A percentile compares a stretch with the other conserved stretches of the same genome.
Conservation (phyloP, 2,329 filamentous ascomycete genomes). For the Verticillium longisporum region DNA sequence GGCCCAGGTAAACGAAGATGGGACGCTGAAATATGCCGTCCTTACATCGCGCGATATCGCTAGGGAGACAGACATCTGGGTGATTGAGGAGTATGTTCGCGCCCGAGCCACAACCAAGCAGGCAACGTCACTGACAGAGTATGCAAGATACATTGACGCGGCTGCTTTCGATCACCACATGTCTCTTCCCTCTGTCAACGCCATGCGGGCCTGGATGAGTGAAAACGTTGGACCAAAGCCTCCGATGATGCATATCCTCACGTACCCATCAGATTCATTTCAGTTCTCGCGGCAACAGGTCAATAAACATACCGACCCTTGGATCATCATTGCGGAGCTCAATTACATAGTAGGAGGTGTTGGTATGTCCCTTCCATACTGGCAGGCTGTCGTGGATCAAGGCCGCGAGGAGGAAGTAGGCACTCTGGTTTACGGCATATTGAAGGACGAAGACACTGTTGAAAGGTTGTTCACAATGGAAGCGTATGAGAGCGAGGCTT, state of each 20-base stretch:
- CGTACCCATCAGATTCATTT: constrained; percentile 14
- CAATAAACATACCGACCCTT: constrained; percentile 13
- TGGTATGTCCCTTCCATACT: constrained; percentile 16
- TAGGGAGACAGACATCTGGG: constrained; percentile 18
- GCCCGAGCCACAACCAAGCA: too few relatives aligned
- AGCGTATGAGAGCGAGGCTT: constrained; percentile 18
- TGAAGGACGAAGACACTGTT: constrained; percentile 12
- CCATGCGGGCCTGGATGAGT: constrained; percentile 15
- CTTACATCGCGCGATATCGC: constrained; percentile 15
- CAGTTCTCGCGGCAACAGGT: constrained; percentile 11
- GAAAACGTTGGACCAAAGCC: constrained; percentile 7
- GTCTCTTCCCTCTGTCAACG: constrained; percentile 11
- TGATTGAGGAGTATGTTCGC: constrained; percentile 18
- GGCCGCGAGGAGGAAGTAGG: constrained; percentile 14
- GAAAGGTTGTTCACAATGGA: constrained; percentile 16
- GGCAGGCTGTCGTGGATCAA: constrained; percentile 17
- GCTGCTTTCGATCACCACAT: constrained; percentile 18
- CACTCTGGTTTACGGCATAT: constrained; percentile 17
- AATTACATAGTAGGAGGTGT: constrained; percentile 16
- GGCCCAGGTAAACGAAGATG: constrained; percentile 12
- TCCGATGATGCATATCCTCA: constrained; percentile 11
- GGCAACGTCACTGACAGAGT: background rate
- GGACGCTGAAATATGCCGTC: constrained; percentile 16
- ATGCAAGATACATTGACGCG: constrained; percentile 16
- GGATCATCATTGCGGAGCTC: constrained; percentile 18